Conservation (phyloP, 2,329 filamentous ascomycete species). For the Capronia americana region DNA sequence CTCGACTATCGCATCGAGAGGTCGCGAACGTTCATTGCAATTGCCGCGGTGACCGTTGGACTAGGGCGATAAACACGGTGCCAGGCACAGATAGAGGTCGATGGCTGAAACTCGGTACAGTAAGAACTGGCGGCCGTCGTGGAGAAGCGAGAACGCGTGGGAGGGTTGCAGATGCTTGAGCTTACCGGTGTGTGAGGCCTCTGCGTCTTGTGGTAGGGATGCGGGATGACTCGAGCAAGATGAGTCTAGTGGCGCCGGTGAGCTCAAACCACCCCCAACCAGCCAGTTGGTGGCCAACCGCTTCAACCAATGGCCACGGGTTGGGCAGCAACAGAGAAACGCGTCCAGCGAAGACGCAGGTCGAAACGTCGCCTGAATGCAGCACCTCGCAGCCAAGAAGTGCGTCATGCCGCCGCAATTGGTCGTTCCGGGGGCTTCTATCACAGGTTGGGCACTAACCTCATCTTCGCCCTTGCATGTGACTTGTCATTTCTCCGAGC, state of each 20-base stretch:
- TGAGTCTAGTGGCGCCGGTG: constrained; percentile 19
- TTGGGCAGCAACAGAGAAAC: constrained; percentile 20
- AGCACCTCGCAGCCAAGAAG: constrained; percentile 4
- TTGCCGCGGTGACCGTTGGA: not conserved
- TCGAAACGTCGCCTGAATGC: not conserved
- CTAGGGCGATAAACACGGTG: not conserved
- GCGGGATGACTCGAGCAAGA: constrained; percentile 16
- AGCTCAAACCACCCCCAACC: constrained; percentile 20
- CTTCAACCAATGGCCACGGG: constrained; percentile 12
- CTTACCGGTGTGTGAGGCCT: constrained; percentile 8
- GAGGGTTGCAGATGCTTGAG: constrained; percentile 14
- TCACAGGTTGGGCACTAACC: constrained; percentile 14
- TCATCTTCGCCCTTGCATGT: constrained; percentile 21
- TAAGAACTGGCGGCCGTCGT: constrained; percentile 13
- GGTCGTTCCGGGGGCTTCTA: constrained; percentile 4
- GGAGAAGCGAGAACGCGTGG: constrained; percentile 21
- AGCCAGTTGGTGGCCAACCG: constrained; percentile 12
- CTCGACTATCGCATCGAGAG: not conserved
- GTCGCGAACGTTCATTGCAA: not conserved
- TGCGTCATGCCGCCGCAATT: constrained; percentile 18
- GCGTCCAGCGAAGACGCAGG: not conserved
- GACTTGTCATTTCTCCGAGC: constrained; percentile 24
- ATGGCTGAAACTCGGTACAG: not conserved
- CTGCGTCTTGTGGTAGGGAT: not conserved
- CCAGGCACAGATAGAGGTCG: not conserved